Conservation (phyloP, 768 basidiomycete genomes). For the Flagelloscypha sp. region DNA sequence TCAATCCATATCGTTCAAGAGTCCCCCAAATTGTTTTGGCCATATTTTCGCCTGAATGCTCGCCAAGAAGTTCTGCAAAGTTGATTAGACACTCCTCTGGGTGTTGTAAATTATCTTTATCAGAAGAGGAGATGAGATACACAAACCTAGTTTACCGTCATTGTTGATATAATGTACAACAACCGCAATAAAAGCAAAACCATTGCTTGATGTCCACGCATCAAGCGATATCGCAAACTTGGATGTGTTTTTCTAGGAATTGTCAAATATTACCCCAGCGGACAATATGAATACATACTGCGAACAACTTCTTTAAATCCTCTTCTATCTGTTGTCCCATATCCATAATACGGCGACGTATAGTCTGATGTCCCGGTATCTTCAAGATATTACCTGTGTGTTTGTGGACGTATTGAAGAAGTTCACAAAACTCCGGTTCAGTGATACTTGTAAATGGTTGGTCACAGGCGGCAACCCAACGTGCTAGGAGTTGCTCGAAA, state of each 20-base stretch:
- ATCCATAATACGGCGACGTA: conserved; percentile 12
- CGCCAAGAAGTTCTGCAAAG: conserved; percentile 19
- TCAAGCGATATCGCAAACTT: conserved; percentile 18
- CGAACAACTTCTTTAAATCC: conserved; percentile 10
- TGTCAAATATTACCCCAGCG: too few species aligned
- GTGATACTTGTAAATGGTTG: conserved; percentile 17
- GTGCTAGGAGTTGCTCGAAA: conserved; percentile 12
- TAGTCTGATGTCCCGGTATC: conserved; percentile 5
- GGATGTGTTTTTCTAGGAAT: too few species aligned
- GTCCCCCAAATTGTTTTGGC: conserved; percentile 16
- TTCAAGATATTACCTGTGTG: too few species aligned
- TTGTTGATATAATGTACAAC: conserved; percentile 21
- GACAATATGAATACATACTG: conserved; percentile 9
- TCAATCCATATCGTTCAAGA: conserved; percentile 13
- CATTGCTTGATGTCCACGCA: conserved; percentile 23
- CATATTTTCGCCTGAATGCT: conserved; percentile 21
- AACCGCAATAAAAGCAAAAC: conserved; percentile 21
- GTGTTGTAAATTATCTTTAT: background rate
- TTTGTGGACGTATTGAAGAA: conserved; percentile 14
- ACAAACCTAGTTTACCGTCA: conserved; percentile 16
- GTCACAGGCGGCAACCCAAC: conserved; percentile 13
- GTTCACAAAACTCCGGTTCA: conserved; percentile 10
- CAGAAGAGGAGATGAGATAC: background rate
- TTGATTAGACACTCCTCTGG: conserved; percentile 20
- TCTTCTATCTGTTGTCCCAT: conserved; percentile 10